Evolutionary conservation across 1,284 basidiomycete species (phyloP).

Genomic region (Cutaneotrichosporon spelunceum): DNA sequence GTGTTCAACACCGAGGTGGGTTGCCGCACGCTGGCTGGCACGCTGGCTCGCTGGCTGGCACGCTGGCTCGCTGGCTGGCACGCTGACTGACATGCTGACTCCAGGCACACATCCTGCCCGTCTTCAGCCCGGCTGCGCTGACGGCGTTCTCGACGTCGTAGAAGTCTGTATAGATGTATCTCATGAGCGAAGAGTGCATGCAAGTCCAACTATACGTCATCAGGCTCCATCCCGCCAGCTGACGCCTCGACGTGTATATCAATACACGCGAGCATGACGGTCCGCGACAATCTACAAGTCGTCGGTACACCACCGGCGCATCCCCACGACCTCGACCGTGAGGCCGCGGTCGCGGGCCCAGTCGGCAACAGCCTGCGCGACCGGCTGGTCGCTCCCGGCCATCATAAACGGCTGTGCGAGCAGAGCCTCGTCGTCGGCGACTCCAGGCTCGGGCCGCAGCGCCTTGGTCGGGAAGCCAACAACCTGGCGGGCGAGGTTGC

Average conservation of each 20-base stretch:
- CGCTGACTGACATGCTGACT: not conserved
- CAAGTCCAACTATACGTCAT: too few species aligned
- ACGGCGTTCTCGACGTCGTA: conserved; percentile 41
- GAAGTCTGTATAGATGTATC: conserved; percentile 5
- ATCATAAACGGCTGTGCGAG: conserved; percentile 82
- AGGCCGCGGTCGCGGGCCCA: conserved; percentile 63
- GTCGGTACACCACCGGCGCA: conserved; percentile 49
- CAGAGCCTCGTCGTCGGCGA: conserved; percentile 59
- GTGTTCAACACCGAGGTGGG: conserved; percentile 91
- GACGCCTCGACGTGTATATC: too few species aligned
- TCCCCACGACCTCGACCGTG: conserved; percentile 39
- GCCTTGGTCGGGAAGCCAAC: conserved; percentile 76
- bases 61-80: too few species aligned
- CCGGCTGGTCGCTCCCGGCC: conserved; percentile 57
- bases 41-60: too few species aligned
- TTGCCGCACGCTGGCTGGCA: too few species aligned
- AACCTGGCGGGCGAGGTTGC: conserved; percentile 77
- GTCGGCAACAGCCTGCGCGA: conserved; percentile 62
- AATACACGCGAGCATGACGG: too few species aligned
- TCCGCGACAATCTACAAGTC: conserved; percentile 16
- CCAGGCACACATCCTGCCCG: conserved; percentile 50
- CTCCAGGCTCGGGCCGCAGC: conserved; percentile 51
- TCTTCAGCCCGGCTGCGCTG: conserved; percentile 44
- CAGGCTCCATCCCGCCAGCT: too few species aligned
- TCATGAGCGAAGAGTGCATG: conserved; percentile 7